phyloP scores from a whole-genome alignment of 768 basidiomycete species.

The Suillus alpinus region DNA sequence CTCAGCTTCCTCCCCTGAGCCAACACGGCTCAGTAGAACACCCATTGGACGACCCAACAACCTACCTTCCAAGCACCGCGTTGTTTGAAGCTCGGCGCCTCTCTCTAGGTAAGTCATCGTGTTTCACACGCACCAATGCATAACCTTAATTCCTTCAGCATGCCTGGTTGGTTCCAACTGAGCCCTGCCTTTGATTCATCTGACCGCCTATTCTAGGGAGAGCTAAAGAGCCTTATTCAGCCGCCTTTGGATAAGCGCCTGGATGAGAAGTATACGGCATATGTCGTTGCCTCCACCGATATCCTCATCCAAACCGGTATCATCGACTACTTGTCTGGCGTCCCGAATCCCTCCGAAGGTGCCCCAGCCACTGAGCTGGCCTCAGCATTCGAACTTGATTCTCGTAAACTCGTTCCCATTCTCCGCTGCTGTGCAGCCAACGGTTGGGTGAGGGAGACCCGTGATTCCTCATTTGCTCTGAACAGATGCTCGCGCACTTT shows the following conservation, averaged over 20 bases:
- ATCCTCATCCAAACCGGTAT: constrained; percentile 15
- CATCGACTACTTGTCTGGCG: constrained; percentile 13
- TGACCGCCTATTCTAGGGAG: background rate
- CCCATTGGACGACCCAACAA: constrained; percentile 2
- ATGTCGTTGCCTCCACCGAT: constrained; percentile 14
- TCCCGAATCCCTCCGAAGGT: constrained; percentile 2
- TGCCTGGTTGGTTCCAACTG: background rate
- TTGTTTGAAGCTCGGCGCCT: background rate
- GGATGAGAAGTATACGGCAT: constrained; percentile 7
- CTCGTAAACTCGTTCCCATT: constrained; percentile 13
- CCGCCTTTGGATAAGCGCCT: background rate
- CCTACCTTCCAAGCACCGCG: background rate
- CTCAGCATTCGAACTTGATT: constrained; percentile 12
- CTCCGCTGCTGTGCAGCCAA: constrained; percentile 13
- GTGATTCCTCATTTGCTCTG: constrained; percentile 15
- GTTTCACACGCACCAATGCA: background rate
- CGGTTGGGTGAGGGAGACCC: constrained; percentile 18
- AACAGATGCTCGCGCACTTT: constrained; percentile 17
- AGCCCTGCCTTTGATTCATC: background rate
- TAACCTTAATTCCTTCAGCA: background rate
- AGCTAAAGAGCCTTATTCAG: background rate
- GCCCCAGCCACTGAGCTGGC: constrained; percentile 11
- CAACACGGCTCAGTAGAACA: background rate
- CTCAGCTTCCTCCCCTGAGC: background rate
- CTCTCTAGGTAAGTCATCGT: background rate